Evolutionary conservation across 495 filamentous ascomycete genomes (phyloP).

Genomic region (Tuber melanosporum): DNA sequence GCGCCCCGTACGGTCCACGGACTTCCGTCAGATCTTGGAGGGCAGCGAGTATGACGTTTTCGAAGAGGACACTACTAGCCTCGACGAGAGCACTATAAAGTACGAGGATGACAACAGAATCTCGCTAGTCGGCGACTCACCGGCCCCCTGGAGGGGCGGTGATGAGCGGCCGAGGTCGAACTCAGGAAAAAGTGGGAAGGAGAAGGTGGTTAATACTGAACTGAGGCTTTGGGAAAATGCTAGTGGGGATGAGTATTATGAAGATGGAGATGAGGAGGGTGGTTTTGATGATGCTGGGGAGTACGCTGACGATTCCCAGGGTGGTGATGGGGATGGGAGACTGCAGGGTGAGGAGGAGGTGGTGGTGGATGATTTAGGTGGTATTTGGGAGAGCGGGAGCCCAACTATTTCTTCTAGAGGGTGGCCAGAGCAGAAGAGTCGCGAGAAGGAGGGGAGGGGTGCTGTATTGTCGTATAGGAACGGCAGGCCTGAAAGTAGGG

Average conservation of each 20-base stretch:
- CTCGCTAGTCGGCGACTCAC: constrained; percentile 20
- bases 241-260: constrained; percentile 21
- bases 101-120: constrained; percentile 23
- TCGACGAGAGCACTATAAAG: constrained; percentile 27
- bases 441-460: not conserved
- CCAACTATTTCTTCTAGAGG: constrained; percentile 32
- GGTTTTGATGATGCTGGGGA: constrained; percentile 8
- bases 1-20: constrained; percentile 15
- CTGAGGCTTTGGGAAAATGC: constrained; percentile 24
- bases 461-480: constrained; percentile 3
- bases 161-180: constrained; percentile 9
- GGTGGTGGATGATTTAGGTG: constrained; percentile 13
- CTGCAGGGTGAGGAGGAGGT: constrained; percentile 24
- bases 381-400: constrained; percentile 27
- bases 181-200: constrained; percentile 18
- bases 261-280: constrained; percentile 10
- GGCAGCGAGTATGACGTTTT: constrained; percentile 29
- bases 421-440: constrained; percentile 11
- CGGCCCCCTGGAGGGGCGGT: constrained; percentile 23
- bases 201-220: constrained; percentile 31
- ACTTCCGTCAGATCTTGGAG: constrained; percentile 32
- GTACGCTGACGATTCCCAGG: constrained; percentile 18
- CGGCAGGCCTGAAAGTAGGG: constrained; percentile 1
- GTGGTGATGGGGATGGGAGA: constrained; percentile 24
- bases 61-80: constrained; percentile 29